These are phyloP conservation scores for Thermothielavioides terrestris DNA, from an alignment of 495 filamentous ascomycete species.

Conservation along the genomic window DNA sequence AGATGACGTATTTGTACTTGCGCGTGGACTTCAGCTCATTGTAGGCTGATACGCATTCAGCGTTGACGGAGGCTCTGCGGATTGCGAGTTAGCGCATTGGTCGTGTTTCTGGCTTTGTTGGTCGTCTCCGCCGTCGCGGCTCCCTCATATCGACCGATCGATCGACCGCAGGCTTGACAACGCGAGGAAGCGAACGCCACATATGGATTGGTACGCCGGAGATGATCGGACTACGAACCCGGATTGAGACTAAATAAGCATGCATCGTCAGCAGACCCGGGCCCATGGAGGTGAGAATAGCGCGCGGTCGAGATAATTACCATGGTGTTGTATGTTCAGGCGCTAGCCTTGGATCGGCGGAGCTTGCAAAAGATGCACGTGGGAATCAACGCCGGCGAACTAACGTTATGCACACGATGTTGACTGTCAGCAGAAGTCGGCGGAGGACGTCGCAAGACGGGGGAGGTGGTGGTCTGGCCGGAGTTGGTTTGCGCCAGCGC, in stretches of 20 bases:
- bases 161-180: too few relatives aligned
- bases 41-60: conserved; percentile 75
- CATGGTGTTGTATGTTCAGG: not conserved
- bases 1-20: conserved; percentile 90
- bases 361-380: not conserved
- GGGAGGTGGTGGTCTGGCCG: not conserved
- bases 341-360: not conserved
- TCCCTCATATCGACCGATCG: not conserved
- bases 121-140: not conserved
- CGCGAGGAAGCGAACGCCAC: too few relatives aligned
- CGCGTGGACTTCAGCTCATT: conserved; percentile 87
- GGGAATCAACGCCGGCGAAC: not conserved
- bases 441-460: not conserved
- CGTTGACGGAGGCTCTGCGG: conserved; percentile 63
- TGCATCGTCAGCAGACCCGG: conserved; percentile 3
- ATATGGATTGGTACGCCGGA: too few relatives aligned
- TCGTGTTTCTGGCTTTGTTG: too few relatives aligned
- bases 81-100: conserved; percentile 16
- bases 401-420: not conserved
- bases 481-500: not conserved
- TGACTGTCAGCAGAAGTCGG: not conserved
- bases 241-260: conserved; percentile 50
- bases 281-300: not conserved
- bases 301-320: not conserved
- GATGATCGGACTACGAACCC: conserved; percentile 44